Evolutionary conservation across 352 stramenopile genomes (phyloP), one percentile per base, ranked within the genome.

Genomic region (Pilasporangium apinafurcum): DNA sequence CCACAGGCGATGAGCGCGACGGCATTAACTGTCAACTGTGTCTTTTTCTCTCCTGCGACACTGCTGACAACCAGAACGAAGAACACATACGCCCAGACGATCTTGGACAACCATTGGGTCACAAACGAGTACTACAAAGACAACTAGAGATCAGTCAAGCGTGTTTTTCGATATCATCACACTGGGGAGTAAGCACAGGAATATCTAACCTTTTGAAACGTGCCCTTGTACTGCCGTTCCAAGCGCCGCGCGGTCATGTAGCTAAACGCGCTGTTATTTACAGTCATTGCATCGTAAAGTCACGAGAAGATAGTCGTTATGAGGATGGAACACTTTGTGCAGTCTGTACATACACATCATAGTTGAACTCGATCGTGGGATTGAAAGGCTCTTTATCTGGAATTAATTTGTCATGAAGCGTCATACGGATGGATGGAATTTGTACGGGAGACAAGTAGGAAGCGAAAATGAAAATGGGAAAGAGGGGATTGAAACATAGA

Each of bases 11-110:
- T 56, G 36, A 60, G 30, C 4, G 40, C 44, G 27, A 55, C 39
- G 33, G 36, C 35, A n/a, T 56, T 56, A 27, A 60, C 52, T 8
- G 44, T 41, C 20, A 57, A 37, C 8, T 57, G 41, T 1, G 42
- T 51, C 18, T 57, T 57, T 10, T 57, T 33, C 5, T 41, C 34
- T 18, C 49, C 49, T 2, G 46, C 49, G 17, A 39, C 49, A 36
- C 48, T 56, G 29, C 37, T 52, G 28, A 56, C 46, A 26, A 60
- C 49, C 24, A 56, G 41, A 17, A 51, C 52, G 32, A 60, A 60
- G 52, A 60, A 37, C 22, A 60, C 48, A 33, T 60, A 60, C 35
- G 56, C 35, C 46, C 47, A 44, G n/a, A 60, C 43, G 31, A 60
- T 14, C 12, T 24, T 35, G 37, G 52, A 53, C 21, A 60, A 10